Evolutionary conservation across 352 stramenopile species (phyloP), one percentile per base, ranked within the genome.

Genomic region (Phytophthora macrochlamydospora): DNA sequence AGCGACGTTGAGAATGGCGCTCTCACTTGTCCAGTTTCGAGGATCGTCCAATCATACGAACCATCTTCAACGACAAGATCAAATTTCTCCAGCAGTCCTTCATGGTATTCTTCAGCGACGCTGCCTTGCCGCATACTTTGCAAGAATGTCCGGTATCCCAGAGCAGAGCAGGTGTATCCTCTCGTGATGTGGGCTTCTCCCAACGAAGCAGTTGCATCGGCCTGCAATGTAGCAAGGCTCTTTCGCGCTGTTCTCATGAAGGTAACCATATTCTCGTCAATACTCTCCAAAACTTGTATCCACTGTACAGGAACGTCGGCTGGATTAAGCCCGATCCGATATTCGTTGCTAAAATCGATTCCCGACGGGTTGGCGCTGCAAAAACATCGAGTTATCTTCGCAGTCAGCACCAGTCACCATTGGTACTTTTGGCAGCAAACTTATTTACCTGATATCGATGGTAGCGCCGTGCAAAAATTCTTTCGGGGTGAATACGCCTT

Each of bases 291-390:
- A 30, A 87, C 69, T 63, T 87, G 73, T n/a, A 89, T 57, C 82
- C 82, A 91, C 45, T 91, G 82, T 3, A 89, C 56, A 2, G 79
- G 82, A 7, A 91, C 82, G 56, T 91, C 82, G 0, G 82, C 75
- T 3, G 81, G 76, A 40, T 88, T 89, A 29, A 91, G 54, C 4
- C 65, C 65, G 8, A 91, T 75, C 7, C 62, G 72, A 48, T 88
- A 91, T 61, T 89, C 82, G 58, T 91, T 75, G 43, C 69, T 71
- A 31, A 75, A 73, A 51, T 91, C 79, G 24, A 91, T 89, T 5
- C 80, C 76, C 1, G 79, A 88, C 4, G 73, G 54, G 28, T 85
- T 73, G 2, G 76, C 61, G 45, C 79, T 81, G 40, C 24, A 33
- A 73, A 6, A 51, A 62, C 24, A 12, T 76, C 24, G 53, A 38